Conservation (phyloP, 768 basidiomycete genomes). For the Sarcodon sp. region DNA sequence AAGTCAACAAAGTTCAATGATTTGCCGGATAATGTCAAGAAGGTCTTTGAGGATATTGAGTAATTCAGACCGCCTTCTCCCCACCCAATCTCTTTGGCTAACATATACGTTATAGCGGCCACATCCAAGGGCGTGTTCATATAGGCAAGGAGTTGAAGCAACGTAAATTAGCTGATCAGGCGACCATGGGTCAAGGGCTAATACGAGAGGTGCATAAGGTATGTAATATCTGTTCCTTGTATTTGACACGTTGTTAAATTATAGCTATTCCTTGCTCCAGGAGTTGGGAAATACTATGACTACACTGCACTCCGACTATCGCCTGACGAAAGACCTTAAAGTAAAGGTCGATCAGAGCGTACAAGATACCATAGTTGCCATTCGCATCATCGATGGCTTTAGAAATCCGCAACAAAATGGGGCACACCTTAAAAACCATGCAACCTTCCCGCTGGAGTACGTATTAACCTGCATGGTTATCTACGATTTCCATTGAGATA, state of each 20-base stretch:
- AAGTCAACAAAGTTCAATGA: conserved; percentile 74
- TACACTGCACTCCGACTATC: conserved; percentile 52
- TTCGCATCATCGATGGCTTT: conserved; percentile 68
- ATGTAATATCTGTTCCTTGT: neutral
- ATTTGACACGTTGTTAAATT: neutral
- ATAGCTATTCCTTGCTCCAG: conserved; percentile 21
- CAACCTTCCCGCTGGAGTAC: conserved; percentile 74
- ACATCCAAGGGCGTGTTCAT: conserved; percentile 69
- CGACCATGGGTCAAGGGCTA: conserved; percentile 58
- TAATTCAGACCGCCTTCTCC: conserved; percentile 18
- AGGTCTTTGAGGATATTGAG: conserved; percentile 59
- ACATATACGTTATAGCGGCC: conserved; percentile 26
- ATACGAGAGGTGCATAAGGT: conserved; percentile 61
- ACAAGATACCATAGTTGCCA: conserved; percentile 69
- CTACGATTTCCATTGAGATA: neutral
- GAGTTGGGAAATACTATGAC: conserved; percentile 52
- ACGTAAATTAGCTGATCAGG: conserved; percentile 63
- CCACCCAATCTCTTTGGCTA: conserved; percentile 1
- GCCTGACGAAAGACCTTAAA: conserved; percentile 58
- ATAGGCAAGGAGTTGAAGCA: conserved; percentile 72
- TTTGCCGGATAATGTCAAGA: conserved; percentile 57
- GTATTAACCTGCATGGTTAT: conserved; percentile 12
- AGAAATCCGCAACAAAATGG: conserved; percentile 61
- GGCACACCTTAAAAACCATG: conserved; percentile 62
- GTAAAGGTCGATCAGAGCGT: conserved; percentile 66